phyloP scores from a whole-genome alignment of 1,284 basidiomycete genomes.

The Leccinum solheimii region DNA sequence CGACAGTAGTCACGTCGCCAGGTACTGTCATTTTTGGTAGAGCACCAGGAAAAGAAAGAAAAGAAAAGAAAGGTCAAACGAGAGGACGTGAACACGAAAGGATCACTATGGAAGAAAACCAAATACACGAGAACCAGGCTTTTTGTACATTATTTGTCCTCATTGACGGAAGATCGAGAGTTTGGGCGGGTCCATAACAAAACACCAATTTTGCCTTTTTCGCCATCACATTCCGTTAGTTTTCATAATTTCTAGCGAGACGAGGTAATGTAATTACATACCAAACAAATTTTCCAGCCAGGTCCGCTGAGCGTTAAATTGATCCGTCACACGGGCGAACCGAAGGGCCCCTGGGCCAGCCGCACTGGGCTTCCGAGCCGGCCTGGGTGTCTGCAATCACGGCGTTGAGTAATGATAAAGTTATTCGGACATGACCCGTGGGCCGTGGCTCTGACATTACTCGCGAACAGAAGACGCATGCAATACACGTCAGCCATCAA shows the following conservation, averaged over 20 bases:
- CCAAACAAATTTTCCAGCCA: conserved; percentile 1
- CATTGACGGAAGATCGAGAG: conserved; percentile 31
- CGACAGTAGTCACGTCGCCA: conserved; percentile 35
- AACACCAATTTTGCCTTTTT: conserved; percentile 14
- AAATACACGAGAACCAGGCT: background rate
- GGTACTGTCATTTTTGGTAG: conserved; percentile 24
- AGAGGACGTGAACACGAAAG: conserved; percentile 31
- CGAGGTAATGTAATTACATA: background rate
- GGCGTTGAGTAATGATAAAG: background rate
- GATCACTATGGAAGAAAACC: conserved; percentile 20
- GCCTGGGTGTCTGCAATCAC: background rate
- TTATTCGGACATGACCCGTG: background rate
- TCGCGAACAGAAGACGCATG: background rate
- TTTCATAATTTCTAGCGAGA: conserved; percentile 10
- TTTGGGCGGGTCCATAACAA: conserved; percentile 10
- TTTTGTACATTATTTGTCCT: conserved; percentile 38
- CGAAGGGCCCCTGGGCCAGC: background rate
- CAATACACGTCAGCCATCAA: background rate
- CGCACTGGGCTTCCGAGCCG: background rate
- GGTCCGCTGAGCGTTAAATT: background rate
- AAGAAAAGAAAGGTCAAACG: conserved; percentile 15
- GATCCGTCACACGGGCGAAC: conserved; percentile 4
- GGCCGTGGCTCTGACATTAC: background rate
- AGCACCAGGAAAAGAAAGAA: background rate
- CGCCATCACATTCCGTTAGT: conserved; percentile 19